phyloP scores from a whole-genome alignment of 352 stramenopile genomes.

The Globisporangium megalacanthum region DNA sequence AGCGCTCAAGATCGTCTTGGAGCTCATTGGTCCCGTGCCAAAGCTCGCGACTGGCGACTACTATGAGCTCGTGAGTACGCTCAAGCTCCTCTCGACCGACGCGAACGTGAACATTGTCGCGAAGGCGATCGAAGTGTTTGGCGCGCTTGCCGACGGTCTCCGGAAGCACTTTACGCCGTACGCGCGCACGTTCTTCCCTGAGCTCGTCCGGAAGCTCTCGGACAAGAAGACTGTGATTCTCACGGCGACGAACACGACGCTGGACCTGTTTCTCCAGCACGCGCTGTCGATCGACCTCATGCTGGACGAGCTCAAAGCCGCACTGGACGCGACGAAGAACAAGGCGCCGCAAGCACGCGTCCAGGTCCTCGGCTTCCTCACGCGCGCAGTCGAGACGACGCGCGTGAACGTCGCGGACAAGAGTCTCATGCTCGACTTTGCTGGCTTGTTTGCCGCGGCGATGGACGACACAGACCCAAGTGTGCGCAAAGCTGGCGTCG shows the following conservation, averaged over 20 bases:
- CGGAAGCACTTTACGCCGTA: constrained; percentile 80
- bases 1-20: constrained; percentile 81
- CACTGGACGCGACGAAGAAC: constrained; percentile 71
- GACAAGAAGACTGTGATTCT: constrained; percentile 86
- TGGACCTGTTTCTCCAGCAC: constrained; percentile 79
- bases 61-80: constrained; percentile 78
- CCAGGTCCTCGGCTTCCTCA: constrained; percentile 66
- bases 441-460: constrained; percentile 43
- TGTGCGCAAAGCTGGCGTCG: constrained; percentile 69
- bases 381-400: constrained; percentile 64
- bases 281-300: constrained; percentile 84
- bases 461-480: constrained; percentile 80
- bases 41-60: constrained; percentile 86
- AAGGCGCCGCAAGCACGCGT: constrained; percentile 75
- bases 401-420: constrained; percentile 63
- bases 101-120: constrained; percentile 87
- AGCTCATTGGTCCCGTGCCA: constrained; percentile 71
- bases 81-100: constrained; percentile 77
- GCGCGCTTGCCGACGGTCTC: constrained; percentile 69
- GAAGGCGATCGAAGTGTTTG: constrained; percentile 81
- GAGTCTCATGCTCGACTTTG: constrained; percentile 56
- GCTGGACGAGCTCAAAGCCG: constrained; percentile 79
- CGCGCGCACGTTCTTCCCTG: constrained; percentile 66
- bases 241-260: constrained; percentile 73
- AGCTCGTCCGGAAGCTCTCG: constrained; percentile 78